A percentile compares a stretch with the other conserved stretches of the same genome.
phyloP scores from a whole-genome alignment of 169 alveolate genomes.

The Sarcocystis neurona region DNA sequence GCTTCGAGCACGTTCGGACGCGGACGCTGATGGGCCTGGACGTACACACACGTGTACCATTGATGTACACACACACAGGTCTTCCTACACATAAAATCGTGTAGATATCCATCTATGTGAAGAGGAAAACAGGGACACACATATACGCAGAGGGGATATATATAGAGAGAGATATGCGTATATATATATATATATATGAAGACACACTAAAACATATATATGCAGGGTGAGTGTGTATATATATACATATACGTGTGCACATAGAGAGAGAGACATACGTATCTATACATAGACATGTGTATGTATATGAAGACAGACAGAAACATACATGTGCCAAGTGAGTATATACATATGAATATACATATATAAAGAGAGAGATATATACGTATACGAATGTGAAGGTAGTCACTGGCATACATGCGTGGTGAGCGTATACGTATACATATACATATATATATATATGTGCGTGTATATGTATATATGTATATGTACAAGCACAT shows the following conservation, averaged over 20 bases:
- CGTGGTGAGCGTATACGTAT: too few relatives aligned
- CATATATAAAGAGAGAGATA: neutral
- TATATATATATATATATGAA: neutral
- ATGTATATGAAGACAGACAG: neutral
- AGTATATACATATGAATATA: neutral
- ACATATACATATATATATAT: neutral
- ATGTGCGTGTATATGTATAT: neutral
- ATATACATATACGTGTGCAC: neutral
- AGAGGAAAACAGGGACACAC: neutral
- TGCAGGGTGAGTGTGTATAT: neutral
- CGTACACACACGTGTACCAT: neutral
- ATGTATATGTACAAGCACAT: neutral
- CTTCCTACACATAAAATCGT: neutral
- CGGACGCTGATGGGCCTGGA: neutral
- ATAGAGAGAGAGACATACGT: neutral
- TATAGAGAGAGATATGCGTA: neutral
- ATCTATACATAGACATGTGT: neutral
- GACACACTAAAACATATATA: neutral
- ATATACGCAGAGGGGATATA: neutral
- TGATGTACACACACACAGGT: neutral
- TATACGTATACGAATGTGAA: neutral
- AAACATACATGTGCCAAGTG: neutral
- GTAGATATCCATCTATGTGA: neutral
- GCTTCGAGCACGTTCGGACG: neutral
- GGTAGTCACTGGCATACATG: too few relatives aligned